Percentiles rank a stretch among this genome's conserved stretches.
These are phyloP conservation scores for Fraxinus pennsylvanica DNA, from an alignment of 257 asterid genomes.

Conservation along the genomic window DNA sequence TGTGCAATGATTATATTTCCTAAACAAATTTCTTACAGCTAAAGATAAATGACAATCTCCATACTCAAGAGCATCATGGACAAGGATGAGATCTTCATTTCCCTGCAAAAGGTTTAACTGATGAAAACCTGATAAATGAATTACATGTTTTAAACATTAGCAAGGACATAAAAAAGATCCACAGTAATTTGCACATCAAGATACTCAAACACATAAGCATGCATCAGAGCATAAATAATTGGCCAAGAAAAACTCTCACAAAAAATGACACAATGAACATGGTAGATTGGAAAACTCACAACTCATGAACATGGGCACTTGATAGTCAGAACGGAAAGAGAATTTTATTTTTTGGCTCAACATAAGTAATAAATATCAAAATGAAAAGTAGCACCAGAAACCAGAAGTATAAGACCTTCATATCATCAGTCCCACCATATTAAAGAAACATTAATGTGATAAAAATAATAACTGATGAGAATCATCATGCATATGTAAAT, in stretches of 20 bases:
- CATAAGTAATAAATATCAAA: neutral
- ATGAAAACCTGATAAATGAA: slow-evolving; percentile 15
- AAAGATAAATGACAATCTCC: slow-evolving; percentile 94
- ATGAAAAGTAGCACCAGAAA: neutral
- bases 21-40: slow-evolving; percentile 59
- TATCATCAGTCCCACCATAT: neutral
- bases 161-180: neutral
- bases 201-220: neutral
- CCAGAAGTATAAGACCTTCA: neutral
- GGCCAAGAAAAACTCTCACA: neutral
- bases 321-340: neutral
- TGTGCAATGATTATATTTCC: neutral
- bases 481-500: slow-evolving; percentile 14
- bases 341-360: neutral
- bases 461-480: neutral
- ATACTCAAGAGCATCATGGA: slow-evolving; percentile 85
- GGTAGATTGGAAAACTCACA: neutral
- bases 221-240: neutral
- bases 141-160: neutral
- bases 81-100: slow-evolving; percentile 82
- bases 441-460: neutral
- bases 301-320: neutral
- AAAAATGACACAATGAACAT: neutral
- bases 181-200: neutral
- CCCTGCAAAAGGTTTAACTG: slow-evolving; percentile 51